Percentiles rank a stretch among this genome's conserved stretches.
These are phyloP conservation scores for Chrysoporthe austroafricana DNA, from an alignment of 2,329 filamentous ascomycete genomes.

Conservation along the genomic window DNA sequence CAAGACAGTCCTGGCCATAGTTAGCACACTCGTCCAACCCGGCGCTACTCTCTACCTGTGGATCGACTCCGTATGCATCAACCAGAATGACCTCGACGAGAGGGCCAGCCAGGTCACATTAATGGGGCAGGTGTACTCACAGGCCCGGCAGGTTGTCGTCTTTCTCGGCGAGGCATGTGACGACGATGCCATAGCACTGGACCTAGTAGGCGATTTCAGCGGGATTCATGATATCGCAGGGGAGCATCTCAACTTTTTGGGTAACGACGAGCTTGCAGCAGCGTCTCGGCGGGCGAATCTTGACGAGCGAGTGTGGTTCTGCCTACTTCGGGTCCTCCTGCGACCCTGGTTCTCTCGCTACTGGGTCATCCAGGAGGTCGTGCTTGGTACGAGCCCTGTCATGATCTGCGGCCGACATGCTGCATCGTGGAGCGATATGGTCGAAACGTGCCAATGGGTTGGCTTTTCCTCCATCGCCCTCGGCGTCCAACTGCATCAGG, in stretches of 20 bases:
- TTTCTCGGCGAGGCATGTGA: conserved; percentile 18
- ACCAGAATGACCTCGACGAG: conserved; percentile 17
- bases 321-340: conserved; percentile 25
- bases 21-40: conserved; percentile 9
- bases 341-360: conserved; percentile 28
- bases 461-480: not conserved
- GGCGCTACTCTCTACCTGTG: conserved; percentile 15
- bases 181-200: not conserved
- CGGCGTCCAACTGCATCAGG: not conserved
- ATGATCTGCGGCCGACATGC: conserved; percentile 10
- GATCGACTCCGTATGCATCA: conserved; percentile 24
- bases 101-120: conserved; percentile 16
- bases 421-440: conserved; percentile 3
- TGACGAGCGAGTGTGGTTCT: conserved; percentile 17
- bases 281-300: not conserved
- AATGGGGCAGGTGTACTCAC: conserved; percentile 17
- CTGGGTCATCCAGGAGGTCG: conserved; percentile 30
- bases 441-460: not conserved
- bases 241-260: not conserved
- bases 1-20: not conserved
- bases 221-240: not conserved
- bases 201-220: not conserved
- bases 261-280: not conserved
- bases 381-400: conserved; percentile 18
- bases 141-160: conserved; percentile 15